Base-by-base conservation (phyloP, 768 basidiomycete genomes). In the Calocybe indica region DNA sequence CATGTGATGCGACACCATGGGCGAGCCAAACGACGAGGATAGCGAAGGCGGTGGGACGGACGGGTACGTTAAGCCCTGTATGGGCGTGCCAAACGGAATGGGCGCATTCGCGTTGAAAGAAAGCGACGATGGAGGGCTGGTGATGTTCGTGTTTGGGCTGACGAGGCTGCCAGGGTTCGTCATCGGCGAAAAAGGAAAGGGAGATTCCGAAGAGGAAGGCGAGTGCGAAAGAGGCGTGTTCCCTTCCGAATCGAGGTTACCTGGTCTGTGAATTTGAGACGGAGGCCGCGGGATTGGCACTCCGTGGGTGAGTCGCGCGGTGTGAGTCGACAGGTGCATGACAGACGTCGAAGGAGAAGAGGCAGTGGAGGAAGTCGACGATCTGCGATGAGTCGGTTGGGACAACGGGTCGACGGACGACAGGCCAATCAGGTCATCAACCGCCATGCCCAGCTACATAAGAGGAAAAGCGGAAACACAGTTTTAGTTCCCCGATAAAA, bases 1-100 rank as follows among this genome's bases (percentile, higher is more conserved):
- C 46, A 71, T 69, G 48, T 69, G 65, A 52, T 69, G 74, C 9
- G 76, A 69, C 12, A 78, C 72, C 22, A 71, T 73, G 6, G 85
- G 83, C 5, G 83, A 85, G 10, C 88, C 88, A 54, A 88, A 83
- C 7, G 85, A 87, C 6, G 84, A 86, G 5, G 85, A 86, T 28
- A 89, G 64, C 1, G 85, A 87, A 3, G 89, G 89, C 8, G 89
- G 89, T 2, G 90, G 89, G 0, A 91, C 90, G 5, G 82, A 83
- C 0, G 89, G 89, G 55, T 92, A 92, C 5, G 86, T 77, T 43
- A 92, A 71, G 10, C 72, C 68, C 46, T 70, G 64, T 5, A 58
- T 63, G 7, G 57, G 69, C 45, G 55, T 64, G 6, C 60, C 66
- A 40, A 62, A 62, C 29, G 70, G 52, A 36, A 61, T 56, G 47